Conservation (phyloP, 2,329 filamentous ascomycete genomes). For the Juglanconis sp. region DNA sequence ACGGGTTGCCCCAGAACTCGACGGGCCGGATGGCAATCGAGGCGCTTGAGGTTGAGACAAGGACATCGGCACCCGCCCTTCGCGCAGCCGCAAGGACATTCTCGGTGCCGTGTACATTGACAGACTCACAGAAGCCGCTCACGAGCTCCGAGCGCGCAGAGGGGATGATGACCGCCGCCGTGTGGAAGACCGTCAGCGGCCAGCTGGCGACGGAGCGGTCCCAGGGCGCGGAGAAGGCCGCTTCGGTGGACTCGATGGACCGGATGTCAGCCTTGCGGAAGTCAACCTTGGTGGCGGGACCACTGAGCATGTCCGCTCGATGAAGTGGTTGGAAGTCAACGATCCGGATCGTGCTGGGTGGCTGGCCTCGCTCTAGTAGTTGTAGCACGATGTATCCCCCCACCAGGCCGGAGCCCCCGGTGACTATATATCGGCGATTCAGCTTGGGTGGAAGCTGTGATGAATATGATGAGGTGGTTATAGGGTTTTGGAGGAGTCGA, state of each 20-base stretch:
- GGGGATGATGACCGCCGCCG: slow-evolving; percentile 43
- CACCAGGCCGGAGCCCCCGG: slow-evolving; percentile 48
- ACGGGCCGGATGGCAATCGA: slow-evolving; percentile 39
- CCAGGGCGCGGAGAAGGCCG: slow-evolving; percentile 49
- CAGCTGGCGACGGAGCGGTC: slow-evolving; percentile 34
- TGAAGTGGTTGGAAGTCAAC: slow-evolving; percentile 47
- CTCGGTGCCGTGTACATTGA: slow-evolving; percentile 45
- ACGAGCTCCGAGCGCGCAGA: slow-evolving; percentile 39
- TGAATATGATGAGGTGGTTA: slow-evolving; percentile 25
- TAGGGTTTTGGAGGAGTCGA: slow-evolving; percentile 26
- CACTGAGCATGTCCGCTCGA: slow-evolving; percentile 38
- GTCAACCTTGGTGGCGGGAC: slow-evolving; percentile 33
- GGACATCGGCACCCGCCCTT: slow-evolving; percentile 37
- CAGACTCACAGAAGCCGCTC: slow-evolving; percentile 35
- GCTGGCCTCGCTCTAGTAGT: slow-evolving; percentile 50
- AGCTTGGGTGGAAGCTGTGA: slow-evolving; percentile 31
- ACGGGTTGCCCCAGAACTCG: slow-evolving; percentile 35
- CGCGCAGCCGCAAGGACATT: slow-evolving; percentile 42
- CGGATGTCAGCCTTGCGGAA: slow-evolving; percentile 50
- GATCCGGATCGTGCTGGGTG: slow-evolving; percentile 49
- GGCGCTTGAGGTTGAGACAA: slow-evolving; percentile 45
- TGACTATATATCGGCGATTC: slow-evolving; percentile 35
- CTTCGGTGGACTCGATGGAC: slow-evolving; percentile 37
- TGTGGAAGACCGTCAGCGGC: slow-evolving; percentile 57
- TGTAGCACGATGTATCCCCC: slow-evolving; percentile 53